Evolutionary conservation across 2,329 filamentous ascomycete species (phyloP).

Genomic region (Neospermospora avenae): DNA sequence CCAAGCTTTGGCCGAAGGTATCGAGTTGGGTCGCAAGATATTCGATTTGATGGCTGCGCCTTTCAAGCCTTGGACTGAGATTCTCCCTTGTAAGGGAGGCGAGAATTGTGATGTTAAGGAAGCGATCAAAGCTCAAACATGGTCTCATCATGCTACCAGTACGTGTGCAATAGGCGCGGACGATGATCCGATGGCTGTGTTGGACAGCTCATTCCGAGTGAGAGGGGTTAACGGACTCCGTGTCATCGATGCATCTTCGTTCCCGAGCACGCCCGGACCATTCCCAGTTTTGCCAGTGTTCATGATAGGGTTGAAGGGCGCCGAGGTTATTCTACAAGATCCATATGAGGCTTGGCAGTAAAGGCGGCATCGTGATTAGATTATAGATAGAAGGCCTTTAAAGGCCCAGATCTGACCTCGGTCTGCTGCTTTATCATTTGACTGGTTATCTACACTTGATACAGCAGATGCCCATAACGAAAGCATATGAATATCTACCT

Average conservation of each 20-base stretch:
- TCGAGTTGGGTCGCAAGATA: slow-evolving; percentile 40
- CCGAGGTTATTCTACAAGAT: too few species aligned
- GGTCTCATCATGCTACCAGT: slow-evolving; percentile 55
- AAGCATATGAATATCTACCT: too few species aligned
- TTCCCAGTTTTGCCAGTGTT: slow-evolving; percentile 51
- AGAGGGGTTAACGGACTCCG: slow-evolving; percentile 51
- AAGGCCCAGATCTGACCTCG: too few species aligned
- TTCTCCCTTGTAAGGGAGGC: slow-evolving; percentile 25
- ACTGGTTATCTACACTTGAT: too few species aligned
- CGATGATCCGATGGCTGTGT: slow-evolving; percentile 50
- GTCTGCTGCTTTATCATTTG: too few species aligned
- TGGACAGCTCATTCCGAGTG: slow-evolving; percentile 55
- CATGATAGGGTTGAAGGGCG: too few species aligned
- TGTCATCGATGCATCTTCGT: slow-evolving; percentile 60
- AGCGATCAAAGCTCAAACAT: slow-evolving; percentile 47
- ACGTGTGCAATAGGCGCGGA: slow-evolving; percentile 53
- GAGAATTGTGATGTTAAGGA: slow-evolving; percentile 35
- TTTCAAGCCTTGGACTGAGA: slow-evolving; percentile 42
- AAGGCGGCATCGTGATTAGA: too few species aligned
- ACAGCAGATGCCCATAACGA: too few species aligned
- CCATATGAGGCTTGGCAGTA: too few species aligned
- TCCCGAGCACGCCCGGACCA: slow-evolving; percentile 49
- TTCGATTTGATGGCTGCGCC: too few species aligned
- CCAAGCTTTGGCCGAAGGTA: slow-evolving; percentile 24
- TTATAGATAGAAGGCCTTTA: too few species aligned